Evolutionary conservation across 139 green algal species (phyloP).

Genomic region (Closterium sp.): DNA sequence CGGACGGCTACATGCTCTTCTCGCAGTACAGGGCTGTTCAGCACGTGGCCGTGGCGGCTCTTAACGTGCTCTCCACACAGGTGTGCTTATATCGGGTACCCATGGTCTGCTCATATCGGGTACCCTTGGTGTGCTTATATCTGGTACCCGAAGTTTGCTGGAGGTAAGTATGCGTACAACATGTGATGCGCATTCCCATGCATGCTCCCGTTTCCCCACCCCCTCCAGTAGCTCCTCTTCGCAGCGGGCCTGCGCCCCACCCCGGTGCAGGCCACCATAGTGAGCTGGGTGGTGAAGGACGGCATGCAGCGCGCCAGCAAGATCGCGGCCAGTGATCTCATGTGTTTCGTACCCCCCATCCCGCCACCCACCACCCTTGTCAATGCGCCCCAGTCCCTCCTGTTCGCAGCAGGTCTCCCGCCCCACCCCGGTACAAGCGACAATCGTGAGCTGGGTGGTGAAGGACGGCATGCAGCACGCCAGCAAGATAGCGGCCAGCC

Average conservation of each 20-base stretch:
- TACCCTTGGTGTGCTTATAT: too few species aligned
- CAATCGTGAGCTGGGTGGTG: constrained; percentile 26
- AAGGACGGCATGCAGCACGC: constrained; percentile 51
- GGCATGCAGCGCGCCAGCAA: too few species aligned
- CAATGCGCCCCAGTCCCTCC: not conserved
- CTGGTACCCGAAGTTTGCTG: too few species aligned
- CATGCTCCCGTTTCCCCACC: too few species aligned
- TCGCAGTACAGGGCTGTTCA: constrained; percentile 29
- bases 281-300: constrained; percentile 38
- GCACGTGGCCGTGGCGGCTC: constrained; percentile 9
- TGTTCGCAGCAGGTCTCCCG: not conserved
- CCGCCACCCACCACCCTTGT: not conserved
- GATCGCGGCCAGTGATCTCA: too few species aligned
- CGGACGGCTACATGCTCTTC: constrained; percentile 28
- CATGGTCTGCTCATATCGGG: too few species aligned
- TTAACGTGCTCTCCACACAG: constrained; percentile 24
- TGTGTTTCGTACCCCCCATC: not conserved
- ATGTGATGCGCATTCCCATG: too few species aligned
- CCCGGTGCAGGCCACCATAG: constrained; percentile 37
- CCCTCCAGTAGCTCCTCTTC: constrained; percentile 37
- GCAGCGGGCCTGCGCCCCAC: constrained; percentile 34
- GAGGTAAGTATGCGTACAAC: too few species aligned
- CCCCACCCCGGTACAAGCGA: not conserved
- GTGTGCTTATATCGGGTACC: not conserved
- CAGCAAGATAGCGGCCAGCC: constrained; percentile 28